Evolutionary conservation across 2,329 filamentous ascomycete genomes (phyloP), one percentile per base, ranked within the genome.

Genomic region (Venturia pyrina): DNA sequence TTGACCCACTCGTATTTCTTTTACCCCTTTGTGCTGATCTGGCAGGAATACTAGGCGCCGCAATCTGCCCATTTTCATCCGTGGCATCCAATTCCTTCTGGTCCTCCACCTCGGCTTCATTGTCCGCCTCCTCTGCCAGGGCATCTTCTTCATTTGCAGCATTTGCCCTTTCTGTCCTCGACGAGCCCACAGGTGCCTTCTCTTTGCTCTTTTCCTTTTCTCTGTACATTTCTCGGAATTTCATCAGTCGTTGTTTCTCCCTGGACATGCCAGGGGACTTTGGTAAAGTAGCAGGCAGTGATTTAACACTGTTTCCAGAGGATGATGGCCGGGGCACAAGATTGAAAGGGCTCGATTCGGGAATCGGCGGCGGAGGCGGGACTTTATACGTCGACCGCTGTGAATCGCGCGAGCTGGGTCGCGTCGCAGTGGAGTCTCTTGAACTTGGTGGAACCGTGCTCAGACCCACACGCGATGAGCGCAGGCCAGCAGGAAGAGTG

Each of bases 201-300:
- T 48, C 43, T 48, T 67, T 65, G n/a, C 19, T 59, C 44, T 32
- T 69, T 69, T 71, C 70, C 66, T 76, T 71, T 67, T 89, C 91
- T 76, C 96, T 95, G 64, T 93, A 85, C 70, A 97, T 77, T 76
- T 97, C 90, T 78, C 97, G 83, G 8, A 95, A 95, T 78, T 96
- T 97, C 90, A 96, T 93, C 68, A 99, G 80, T 65, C 95, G 85
- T 68, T 90, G 87, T 78, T 96, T 98, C 75, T 99, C 95, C 0
- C 91, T 90, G 1, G 91, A 91, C 72, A 96, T 89, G n/a, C 80
- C 78, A 13, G 75, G 81, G 71, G 75, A 78, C 73, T 69, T 80
- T 73, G 71, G 73, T 68, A 63, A 72, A 62, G 74, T 73, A 32
- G 79, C 74, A 56, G 80, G 76, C 70, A 82, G 73, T 17, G 81